Evolutionary conservation across 2,329 filamentous ascomycete species (phyloP), one percentile per base, ranked within the genome.

Genomic region (Talaromyces sp.): DNA sequence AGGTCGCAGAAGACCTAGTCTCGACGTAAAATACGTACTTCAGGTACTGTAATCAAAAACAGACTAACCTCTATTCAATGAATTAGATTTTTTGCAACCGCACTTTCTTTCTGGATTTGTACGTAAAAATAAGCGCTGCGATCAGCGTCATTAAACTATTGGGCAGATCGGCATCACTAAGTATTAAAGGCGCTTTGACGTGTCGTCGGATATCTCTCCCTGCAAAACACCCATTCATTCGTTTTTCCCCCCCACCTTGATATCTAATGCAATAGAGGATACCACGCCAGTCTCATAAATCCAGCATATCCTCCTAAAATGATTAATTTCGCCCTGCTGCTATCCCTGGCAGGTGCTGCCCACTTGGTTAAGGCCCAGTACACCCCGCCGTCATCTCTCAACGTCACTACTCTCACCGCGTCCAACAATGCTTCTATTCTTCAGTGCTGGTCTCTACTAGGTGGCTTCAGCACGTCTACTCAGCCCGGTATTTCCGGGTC

Each of bases 361-460:
- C 27, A 29, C 26, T 9, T 52, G 24, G 27, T 14, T 27, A 46
- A 26, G 13, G 55, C 55, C 35, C 55, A 56, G 38, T 56, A 19
- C 29, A 55, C 19, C 17, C 49, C 49, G n/a, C 55, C 41, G 26
- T 57, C 60, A 60, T 56, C 63, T 56, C 69, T 81, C 26, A 81
- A 79, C 64, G 62, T 81, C 57, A 81, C 79, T 4, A 73, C 78
- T 19, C 62, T 81, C 27, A 67, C 66, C 50, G 73, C 73, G 1
- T 65, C 63, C 17, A 68, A 76, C 58, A 73, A 74, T 58, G 67
- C 68, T 4, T 81, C 79, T 9, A 71, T 70, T 8, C 64, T 81
- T 4, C 76, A 81, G 67, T 81, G 79, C 73, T 81, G 79, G 79
- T 73, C 78, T 60, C 64, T 81, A 8, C 63, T 70, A 10, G 64